phyloP scores from a whole-genome alignment of 768 basidiomycete species.

The Tulasnella sp. region DNA sequence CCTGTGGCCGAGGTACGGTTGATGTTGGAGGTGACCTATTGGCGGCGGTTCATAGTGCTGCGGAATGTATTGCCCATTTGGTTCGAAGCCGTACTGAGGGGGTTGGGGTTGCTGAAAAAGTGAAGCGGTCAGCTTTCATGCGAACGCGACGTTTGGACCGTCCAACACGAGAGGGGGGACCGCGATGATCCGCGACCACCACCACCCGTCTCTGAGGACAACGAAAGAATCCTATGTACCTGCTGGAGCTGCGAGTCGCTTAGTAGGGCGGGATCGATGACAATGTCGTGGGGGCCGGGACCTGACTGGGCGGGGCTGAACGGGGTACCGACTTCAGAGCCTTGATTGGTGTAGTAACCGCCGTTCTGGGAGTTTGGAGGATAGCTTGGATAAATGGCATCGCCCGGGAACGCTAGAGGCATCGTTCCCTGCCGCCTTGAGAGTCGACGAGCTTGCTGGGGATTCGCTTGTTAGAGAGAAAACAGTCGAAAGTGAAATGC shows the following conservation, averaged over 20 bases:
- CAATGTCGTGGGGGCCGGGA: not conserved
- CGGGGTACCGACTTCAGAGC: constrained; percentile 10
- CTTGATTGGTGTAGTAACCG: constrained; percentile 1
- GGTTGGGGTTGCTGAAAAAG: not conserved
- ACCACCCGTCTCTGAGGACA: not conserved
- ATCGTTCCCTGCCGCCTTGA: constrained; percentile 9
- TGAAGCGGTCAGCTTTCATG: not conserved
- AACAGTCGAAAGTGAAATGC: constrained; percentile 5
- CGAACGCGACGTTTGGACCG: constrained; percentile 1
- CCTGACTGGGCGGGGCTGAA: constrained; percentile 9
- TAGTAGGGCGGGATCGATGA: constrained; percentile 47
- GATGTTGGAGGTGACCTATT: not conserved
- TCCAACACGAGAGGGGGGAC: not conserved
- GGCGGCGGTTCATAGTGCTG: not conserved
- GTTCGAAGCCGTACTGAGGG: not conserved
- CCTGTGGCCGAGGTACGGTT: not conserved
- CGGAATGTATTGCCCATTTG: not conserved
- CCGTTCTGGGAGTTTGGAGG: not conserved
- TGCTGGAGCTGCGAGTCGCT: constrained; percentile 3
- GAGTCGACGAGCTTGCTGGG: not conserved
- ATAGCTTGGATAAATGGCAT: constrained; percentile 11
- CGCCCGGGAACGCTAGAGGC: constrained; percentile 16
- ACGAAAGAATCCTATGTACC: not conserved
- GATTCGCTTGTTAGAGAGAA: not conserved
- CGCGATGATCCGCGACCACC: not conserved